Evolutionary conservation across 2,329 filamentous ascomycete species (phyloP).

Genomic region (Fonsecaea monophora): DNA sequence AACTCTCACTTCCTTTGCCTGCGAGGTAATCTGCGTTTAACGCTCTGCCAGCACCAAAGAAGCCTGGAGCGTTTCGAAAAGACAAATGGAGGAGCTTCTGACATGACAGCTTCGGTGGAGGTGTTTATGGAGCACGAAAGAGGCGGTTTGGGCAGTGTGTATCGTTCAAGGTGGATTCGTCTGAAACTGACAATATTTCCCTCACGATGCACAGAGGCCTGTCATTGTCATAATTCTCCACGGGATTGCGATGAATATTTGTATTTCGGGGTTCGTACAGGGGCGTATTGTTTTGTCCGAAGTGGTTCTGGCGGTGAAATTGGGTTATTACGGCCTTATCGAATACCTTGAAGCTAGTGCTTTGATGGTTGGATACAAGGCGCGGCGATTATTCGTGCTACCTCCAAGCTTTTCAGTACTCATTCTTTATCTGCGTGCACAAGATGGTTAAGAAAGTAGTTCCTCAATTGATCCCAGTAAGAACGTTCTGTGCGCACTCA

Average conservation of each 20-base stretch:
- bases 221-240: background rate
- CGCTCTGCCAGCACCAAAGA: background rate
- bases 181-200: background rate
- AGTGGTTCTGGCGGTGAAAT: background rate
- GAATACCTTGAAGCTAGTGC: background rate
- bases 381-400: no score
- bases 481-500: no score
- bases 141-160: background rate
- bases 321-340: background rate
- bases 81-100: background rate
- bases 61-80: background rate
- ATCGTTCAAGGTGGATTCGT: background rate
- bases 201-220: background rate
- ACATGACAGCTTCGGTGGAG: background rate
- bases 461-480: no score
- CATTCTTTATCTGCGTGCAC: no score
- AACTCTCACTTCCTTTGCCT: background rate
- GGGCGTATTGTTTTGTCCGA: background rate
- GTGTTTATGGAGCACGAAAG: background rate
- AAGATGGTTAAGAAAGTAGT: no score
- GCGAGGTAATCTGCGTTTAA: background rate
- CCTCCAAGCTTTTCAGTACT: no score
- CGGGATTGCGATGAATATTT: background rate
- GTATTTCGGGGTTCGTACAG: background rate
- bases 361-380: background rate